Base-by-base conservation (phyloP, 345 rosid species). In the Boechera divaricarpa region DNA sequence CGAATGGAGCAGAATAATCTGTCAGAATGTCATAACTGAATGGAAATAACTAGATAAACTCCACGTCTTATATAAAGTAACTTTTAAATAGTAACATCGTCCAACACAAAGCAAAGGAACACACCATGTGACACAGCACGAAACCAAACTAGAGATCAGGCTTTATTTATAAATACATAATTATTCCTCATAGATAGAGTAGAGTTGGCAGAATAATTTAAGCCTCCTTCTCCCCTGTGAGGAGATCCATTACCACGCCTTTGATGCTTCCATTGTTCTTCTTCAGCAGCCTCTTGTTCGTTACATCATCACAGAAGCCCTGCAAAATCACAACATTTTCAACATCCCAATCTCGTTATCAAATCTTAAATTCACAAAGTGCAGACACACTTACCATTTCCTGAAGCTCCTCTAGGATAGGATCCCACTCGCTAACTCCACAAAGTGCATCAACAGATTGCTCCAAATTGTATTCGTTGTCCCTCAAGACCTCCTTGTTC, bases 251-350 rank as follows among this genome's bases (percentile, higher is more conserved):
- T 4, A 96, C 97, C 51, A 88, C 96, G 1, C 90, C 81, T 81
- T 81, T 91, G 84, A 93, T 93, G 76, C 98, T 96, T 75, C 99
- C 98, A 48, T 91, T 86, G 82, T 96, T 91, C 88, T 96, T 96
- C 96, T 86, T 81, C 82, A 96, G 81, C 78, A 96, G 90, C 87
- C 78, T 86, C 88, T 78, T 92, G 91, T 93, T 93, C 78, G 74
- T 86, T 67, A 86, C 89, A n/a, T 72, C 80, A 76, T 96, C 92
- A 54, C 73, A 28, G 77, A 96, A 96, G 35, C 99, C 98, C 98
- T 96, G 87, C 81, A 78, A 42, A 44, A 32, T 35, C 36, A 33
- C 47, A 35, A 16, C 13, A 26, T 6, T 31, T 24, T 68, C n/a
- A 73, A 10, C 28, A 12, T 6, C 49, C 12, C 39, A 58, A 33